A percentile compares a stretch with the other conserved stretches of the same genome.
These are phyloP conservation scores for Labyrinthula sp. DNA, from an alignment of 352 stramenopile genomes.

Conservation along the genomic window DNA sequence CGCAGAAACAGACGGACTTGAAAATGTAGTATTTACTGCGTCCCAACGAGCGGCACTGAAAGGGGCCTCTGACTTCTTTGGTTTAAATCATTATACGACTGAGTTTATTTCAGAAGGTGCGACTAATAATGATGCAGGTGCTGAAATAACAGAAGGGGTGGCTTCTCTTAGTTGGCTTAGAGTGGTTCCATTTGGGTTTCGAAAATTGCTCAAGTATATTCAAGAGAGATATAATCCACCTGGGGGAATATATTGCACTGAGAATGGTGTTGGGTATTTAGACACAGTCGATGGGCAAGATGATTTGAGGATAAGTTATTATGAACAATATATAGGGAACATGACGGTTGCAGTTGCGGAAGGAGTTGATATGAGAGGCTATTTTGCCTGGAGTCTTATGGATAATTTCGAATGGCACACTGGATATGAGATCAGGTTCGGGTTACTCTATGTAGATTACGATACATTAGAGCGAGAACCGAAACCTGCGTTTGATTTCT, in stretches of 20 bases:
- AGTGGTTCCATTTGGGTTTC: slow-evolving; percentile 51
- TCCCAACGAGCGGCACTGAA: slow-evolving; percentile 49
- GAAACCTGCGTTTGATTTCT: background rate
- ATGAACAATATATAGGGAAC: slow-evolving; percentile 51
- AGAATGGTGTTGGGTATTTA: too few species aligned
- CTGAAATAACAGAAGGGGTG: background rate
- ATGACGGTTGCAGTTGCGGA: slow-evolving; percentile 40
- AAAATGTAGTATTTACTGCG: slow-evolving; percentile 62
- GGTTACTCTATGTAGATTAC: slow-evolving; percentile 50
- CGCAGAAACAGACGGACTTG: too few species aligned
- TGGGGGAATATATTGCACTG: slow-evolving; percentile 59
- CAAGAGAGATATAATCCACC: slow-evolving; percentile 49
- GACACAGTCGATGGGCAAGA: too few species aligned
- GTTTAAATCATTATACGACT: slow-evolving; percentile 75
- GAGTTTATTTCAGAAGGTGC: too few species aligned
- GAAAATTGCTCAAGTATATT: slow-evolving; percentile 64
- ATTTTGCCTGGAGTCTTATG: slow-evolving; percentile 71
- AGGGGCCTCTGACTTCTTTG: slow-evolving; percentile 69
- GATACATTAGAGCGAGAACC: slow-evolving; percentile 4
- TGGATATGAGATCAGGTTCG: slow-evolving; percentile 52
- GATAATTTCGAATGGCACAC: slow-evolving; percentile 81
- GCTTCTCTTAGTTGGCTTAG: slow-evolving; percentile 10
- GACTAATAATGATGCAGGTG: background rate
- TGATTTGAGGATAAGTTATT: too few species aligned
- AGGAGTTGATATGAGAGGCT: slow-evolving; percentile 52